Percentiles rank a stretch among this genome's conserved stretches.
These are phyloP conservation scores for Hypsizygus marmoreus DNA, from an alignment of 768 basidiomycete species.

Conservation along the genomic window DNA sequence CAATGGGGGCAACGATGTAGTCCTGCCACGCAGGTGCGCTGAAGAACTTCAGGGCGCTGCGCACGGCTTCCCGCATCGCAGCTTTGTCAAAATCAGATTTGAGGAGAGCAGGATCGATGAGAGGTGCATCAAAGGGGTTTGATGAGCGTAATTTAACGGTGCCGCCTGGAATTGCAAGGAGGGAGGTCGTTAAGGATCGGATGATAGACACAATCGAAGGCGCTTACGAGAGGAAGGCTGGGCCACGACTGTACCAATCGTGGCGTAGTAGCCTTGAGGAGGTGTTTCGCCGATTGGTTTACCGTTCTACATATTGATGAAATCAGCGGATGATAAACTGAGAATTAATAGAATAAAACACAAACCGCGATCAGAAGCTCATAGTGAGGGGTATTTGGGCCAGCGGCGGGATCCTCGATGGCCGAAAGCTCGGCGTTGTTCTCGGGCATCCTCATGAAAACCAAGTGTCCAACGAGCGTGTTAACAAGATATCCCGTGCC, in stretches of 20 bases:
- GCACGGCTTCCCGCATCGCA: slow-evolving; percentile 24
- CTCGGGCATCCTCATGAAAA: slow-evolving; percentile 27
- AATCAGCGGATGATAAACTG: not conserved
- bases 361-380: slow-evolving; percentile 33
- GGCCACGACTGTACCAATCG: slow-evolving; percentile 11
- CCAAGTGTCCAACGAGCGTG: slow-evolving; percentile 25
- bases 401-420: slow-evolving; percentile 31
- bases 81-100: slow-evolving; percentile 23
- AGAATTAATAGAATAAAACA: too few species aligned
- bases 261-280: slow-evolving; percentile 12
- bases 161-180: too few species aligned
- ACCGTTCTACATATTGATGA: slow-evolving; percentile 12
- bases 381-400: slow-evolving; percentile 33
- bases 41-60: slow-evolving; percentile 16
- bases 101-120: slow-evolving; percentile 49
- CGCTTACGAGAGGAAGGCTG: slow-evolving; percentile 21
- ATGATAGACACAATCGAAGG: too few species aligned
- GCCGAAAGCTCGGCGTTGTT: slow-evolving; percentile 6
- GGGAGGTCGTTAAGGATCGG: too few species aligned
- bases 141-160: slow-evolving; percentile 33
- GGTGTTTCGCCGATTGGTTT: slow-evolving; percentile 10
- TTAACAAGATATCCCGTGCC: slow-evolving; percentile 31
- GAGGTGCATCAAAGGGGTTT: slow-evolving; percentile 43
- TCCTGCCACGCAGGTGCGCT: slow-evolving; percentile 19
- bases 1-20: slow-evolving; percentile 14